A percentile compares a stretch with the other conserved stretches of the same genome.
phyloP scores from a whole-genome alignment of 164 flowering plant species.

The Aristolochia fimbriata region DNA sequence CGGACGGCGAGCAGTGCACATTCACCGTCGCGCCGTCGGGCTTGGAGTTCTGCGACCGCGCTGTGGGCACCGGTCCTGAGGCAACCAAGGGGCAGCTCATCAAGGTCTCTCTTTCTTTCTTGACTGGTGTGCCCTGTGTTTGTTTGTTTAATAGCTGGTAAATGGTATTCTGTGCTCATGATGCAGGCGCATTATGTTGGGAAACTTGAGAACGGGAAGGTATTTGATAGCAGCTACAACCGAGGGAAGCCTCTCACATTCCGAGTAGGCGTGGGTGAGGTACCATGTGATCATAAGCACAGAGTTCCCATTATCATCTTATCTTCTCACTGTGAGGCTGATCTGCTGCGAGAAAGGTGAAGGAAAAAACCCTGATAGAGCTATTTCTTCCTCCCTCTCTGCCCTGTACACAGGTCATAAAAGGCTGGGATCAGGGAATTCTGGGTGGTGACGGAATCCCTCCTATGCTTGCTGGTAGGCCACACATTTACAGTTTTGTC shows the following conservation, averaged over 20 bases:
- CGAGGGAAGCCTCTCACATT: conserved; percentile 86
- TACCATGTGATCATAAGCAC: conserved; percentile 12
- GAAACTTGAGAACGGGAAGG: conserved; percentile 64
- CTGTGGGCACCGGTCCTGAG: conserved; percentile 60
- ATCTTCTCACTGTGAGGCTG: neutral
- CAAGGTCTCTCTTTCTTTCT: conserved; percentile 32
- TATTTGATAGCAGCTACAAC: conserved; percentile 88
- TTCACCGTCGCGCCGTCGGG: conserved; percentile 61
- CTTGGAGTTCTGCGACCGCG: conserved; percentile 63
- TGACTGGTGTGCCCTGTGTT: too few relatives aligned
- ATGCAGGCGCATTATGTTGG: conserved; percentile 83
- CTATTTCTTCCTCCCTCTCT: neutral
- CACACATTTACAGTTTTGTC: neutral
- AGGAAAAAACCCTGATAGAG: neutral
- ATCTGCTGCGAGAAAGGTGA: neutral
- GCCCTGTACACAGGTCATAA: conserved; percentile 45
- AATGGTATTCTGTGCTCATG: too few relatives aligned
- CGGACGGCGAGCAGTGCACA: conserved; percentile 28
- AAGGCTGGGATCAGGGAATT: conserved; percentile 93
- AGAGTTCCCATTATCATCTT: neutral
- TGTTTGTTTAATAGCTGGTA: neutral
- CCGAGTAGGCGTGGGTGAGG: conserved; percentile 89
- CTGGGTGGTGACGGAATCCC: conserved; percentile 81
- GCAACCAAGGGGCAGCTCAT: conserved; percentile 70
- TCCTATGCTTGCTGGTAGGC: conserved; percentile 80